Evolutionary conservation across 2,329 filamentous ascomycete species (phyloP).

Genomic region (Apiospora saccharicola): DNA sequence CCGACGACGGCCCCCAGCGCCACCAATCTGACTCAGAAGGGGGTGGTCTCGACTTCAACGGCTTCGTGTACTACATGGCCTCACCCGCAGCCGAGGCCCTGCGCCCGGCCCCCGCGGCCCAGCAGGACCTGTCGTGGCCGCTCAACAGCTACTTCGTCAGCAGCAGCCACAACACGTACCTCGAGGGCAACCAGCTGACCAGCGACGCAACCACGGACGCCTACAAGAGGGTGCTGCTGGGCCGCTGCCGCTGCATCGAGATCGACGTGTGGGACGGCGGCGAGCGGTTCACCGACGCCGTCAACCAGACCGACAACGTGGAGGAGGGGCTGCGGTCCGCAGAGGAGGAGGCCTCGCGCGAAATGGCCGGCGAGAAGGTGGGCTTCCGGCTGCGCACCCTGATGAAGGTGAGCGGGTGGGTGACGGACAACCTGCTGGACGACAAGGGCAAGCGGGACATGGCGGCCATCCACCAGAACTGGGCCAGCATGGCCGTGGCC

Average conservation of each 20-base stretch:
- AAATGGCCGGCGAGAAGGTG: slow-evolving; percentile 16
- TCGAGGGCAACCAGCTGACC: slow-evolving; percentile 86
- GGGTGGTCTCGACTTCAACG: slow-evolving; percentile 50
- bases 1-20: slow-evolving; percentile 38
- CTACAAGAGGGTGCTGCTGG: slow-evolving; percentile 83
- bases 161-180: slow-evolving; percentile 94
- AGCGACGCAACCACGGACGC: slow-evolving; percentile 87
- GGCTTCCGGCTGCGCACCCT: neutral
- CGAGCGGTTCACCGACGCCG: slow-evolving; percentile 73
- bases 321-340: slow-evolving; percentile 44
- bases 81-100: slow-evolving; percentile 54
- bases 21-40: neutral
- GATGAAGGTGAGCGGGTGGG: slow-evolving; percentile 14
- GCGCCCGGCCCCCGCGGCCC: slow-evolving; percentile 42
- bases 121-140: slow-evolving; percentile 72
- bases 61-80: slow-evolving; percentile 63
- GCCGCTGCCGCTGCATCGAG: slow-evolving; percentile 89
- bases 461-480: slow-evolving; percentile 66
- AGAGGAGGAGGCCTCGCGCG: slow-evolving; percentile 59
- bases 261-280: slow-evolving; percentile 95
- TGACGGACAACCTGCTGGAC: slow-evolving; percentile 41
- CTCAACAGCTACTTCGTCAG: slow-evolving; percentile 92
- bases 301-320: slow-evolving; percentile 50
- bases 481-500: slow-evolving; percentile 62
- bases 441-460: slow-evolving; percentile 62